phyloP scores from a whole-genome alignment of 2,329 filamentous ascomycete genomes.

The Fusarium staphyleae region DNA sequence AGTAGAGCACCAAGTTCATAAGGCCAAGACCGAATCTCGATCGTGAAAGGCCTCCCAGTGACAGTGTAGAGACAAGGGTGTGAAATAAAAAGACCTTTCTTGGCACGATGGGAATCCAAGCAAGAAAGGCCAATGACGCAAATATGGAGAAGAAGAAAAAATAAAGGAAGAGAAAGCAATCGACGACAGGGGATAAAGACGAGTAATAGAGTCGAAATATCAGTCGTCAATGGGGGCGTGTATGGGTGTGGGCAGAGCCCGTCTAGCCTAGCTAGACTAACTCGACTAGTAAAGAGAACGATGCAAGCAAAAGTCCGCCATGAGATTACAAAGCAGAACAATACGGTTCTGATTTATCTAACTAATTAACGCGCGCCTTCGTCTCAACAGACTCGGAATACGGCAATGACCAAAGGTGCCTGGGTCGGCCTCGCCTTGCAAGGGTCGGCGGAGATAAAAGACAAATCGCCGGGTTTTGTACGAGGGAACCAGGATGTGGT shows the following conservation, averaged over 20 bases:
- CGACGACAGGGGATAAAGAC: slow-evolving; percentile 2
- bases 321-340: slow-evolving; percentile 33
- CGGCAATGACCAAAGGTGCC: slow-evolving; percentile 22
- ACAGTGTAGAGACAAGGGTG: not conserved
- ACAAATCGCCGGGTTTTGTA: slow-evolving; percentile 9
- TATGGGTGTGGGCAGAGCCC: slow-evolving; percentile 24
- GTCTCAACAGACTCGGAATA: slow-evolving; percentile 23
- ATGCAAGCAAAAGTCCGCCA: slow-evolving; percentile 13
- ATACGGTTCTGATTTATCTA: not conserved
- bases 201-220: slow-evolving; percentile 20
- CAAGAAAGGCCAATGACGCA: not conserved
- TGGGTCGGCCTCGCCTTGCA: slow-evolving; percentile 1
- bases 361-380: not conserved
- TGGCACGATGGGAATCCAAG: not conserved
- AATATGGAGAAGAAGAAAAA: slow-evolving; percentile 5
- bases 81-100: slow-evolving; percentile 8
- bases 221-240: slow-evolving; percentile 13
- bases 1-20: too few species aligned
- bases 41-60: too few species aligned
- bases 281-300: slow-evolving; percentile 1
- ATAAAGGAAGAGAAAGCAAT: slow-evolving; percentile 10
- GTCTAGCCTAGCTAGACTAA: slow-evolving; percentile 6
- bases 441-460: slow-evolving; percentile 17
- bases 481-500: slow-evolving; percentile 1
- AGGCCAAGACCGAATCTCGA: too few species aligned